Evolutionary conservation across 1,139 yeast genomes (phyloP).

Genomic region (Hemisphaericaspora subhashii): DNA sequence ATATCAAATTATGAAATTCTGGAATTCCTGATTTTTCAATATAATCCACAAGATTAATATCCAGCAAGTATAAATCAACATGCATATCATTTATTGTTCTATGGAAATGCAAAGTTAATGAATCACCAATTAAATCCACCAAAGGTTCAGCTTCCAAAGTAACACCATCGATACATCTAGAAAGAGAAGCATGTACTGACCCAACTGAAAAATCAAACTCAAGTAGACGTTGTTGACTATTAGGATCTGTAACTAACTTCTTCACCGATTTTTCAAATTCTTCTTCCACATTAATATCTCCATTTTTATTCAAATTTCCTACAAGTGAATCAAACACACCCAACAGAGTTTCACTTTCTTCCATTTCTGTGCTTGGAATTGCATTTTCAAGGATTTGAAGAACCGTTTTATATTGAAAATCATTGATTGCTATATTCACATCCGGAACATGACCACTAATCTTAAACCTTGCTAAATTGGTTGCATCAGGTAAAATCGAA

Average conservation of each 20-base stretch:
- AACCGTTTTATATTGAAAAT: slow-evolving; percentile 84
- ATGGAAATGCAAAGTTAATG: slow-evolving; percentile 58
- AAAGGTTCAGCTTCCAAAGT: slow-evolving; percentile 66
- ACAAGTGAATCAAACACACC: slow-evolving; percentile 41
- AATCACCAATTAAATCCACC: slow-evolving; percentile 71
- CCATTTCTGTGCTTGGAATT: slow-evolving; percentile 57
- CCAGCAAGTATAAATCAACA: slow-evolving; percentile 63
- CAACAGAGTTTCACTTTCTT: slow-evolving; percentile 28
- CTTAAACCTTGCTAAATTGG: slow-evolving; percentile 68
- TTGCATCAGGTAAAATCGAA: slow-evolving; percentile 81
- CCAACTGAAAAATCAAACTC: slow-evolving; percentile 74
- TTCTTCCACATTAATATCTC: slow-evolving; percentile 26
- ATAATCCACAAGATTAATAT: slow-evolving; percentile 71
- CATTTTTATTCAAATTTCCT: slow-evolving; percentile 12
- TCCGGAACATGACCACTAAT: slow-evolving; percentile 81
- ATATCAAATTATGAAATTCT: slow-evolving; percentile 68
- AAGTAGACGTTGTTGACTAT: slow-evolving; percentile 55
- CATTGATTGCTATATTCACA: slow-evolving; percentile 72
- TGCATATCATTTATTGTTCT: slow-evolving; percentile 63
- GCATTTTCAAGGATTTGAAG: slow-evolving; percentile 74
- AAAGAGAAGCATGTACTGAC: slow-evolving; percentile 59
- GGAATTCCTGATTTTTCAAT: slow-evolving; percentile 63
- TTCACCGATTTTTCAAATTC: slow-evolving; percentile 15
- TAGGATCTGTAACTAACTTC: slow-evolving; percentile 9
- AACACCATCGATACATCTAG: slow-evolving; percentile 63